These are phyloP conservation scores for Nothophaeocryptopus gaeumannii DNA, from an alignment of 2,329 filamentous ascomycete species.

Conservation along the genomic window DNA sequence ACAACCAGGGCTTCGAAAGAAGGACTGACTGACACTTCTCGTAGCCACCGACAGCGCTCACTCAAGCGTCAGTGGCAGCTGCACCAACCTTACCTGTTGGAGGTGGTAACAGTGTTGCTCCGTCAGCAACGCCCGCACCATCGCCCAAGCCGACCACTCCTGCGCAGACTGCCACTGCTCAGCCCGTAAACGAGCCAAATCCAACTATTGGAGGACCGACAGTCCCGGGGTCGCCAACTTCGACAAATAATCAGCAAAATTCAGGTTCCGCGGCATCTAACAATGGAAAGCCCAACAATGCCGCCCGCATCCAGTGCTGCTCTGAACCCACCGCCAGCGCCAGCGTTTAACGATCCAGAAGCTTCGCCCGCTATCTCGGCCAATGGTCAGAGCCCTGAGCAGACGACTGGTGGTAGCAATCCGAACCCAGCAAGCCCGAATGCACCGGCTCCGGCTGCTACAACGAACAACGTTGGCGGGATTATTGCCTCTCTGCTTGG, in stretches of 20 bases:
- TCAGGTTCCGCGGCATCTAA: too few species aligned
- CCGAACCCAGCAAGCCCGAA: too few species aligned
- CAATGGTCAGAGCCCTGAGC: too few species aligned
- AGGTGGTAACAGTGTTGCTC: not conserved
- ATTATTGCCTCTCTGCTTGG: not conserved
- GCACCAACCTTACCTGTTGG: constrained; percentile 4
- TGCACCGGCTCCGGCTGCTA: too few species aligned
- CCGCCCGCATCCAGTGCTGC: too few species aligned
- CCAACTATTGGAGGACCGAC: not conserved
- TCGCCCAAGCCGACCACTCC: constrained; percentile 1
- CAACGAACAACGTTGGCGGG: not conserved
- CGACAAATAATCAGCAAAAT: too few species aligned
- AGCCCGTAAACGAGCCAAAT: not conserved
- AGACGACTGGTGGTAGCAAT: too few species aligned
- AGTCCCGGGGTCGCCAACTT: not conserved
- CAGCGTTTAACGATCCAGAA: not conserved
- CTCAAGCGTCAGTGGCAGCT: not conserved
- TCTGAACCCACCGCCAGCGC: too few species aligned
- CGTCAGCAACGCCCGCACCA: constrained; percentile 1
- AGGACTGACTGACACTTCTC: too few species aligned
- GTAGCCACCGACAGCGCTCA: constrained; percentile 13
- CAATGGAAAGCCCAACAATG: too few species aligned
- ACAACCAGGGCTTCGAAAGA: too few species aligned
- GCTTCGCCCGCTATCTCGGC: too few species aligned
- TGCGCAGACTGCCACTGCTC: not conserved